These are phyloP conservation scores for Neurospora africana DNA, from an alignment of 495 filamentous ascomycete species.

Conservation along the genomic window DNA sequence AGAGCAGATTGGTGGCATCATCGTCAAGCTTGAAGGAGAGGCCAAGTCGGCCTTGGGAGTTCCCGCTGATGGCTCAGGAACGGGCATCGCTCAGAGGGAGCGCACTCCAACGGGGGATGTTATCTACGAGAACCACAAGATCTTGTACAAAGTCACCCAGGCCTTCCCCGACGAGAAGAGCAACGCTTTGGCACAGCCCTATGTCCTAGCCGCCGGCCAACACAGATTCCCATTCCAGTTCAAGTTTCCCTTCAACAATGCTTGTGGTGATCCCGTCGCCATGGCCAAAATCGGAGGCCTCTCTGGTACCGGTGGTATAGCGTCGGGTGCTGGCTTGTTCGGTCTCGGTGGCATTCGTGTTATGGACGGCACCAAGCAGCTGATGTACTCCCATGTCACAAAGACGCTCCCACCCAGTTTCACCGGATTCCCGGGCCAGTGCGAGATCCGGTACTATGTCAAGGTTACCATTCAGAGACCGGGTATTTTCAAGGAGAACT, in stretches of 20 bases:
- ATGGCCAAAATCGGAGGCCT: slow-evolving; percentile 37
- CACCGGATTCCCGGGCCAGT: slow-evolving; percentile 66
- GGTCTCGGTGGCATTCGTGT: slow-evolving; percentile 34
- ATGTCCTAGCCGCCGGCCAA: slow-evolving; percentile 60
- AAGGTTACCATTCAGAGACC: slow-evolving; percentile 83
- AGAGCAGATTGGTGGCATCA: slow-evolving; percentile 62
- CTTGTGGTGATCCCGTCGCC: slow-evolving; percentile 49
- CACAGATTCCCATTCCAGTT: slow-evolving; percentile 88
- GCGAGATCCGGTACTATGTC: slow-evolving; percentile 85
- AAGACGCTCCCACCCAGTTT: slow-evolving; percentile 82
- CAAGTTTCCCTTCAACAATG: slow-evolving; percentile 90
- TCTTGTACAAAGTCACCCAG: slow-evolving; percentile 65
- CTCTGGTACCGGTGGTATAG: slow-evolving; percentile 26
- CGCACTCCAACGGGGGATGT: slow-evolving; percentile 24
- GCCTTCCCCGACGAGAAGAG: slow-evolving; percentile 58
- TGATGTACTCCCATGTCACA: slow-evolving; percentile 59
- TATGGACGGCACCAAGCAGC: slow-evolving; percentile 41
- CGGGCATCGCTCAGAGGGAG: slow-evolving; percentile 17
- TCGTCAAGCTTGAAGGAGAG: slow-evolving; percentile 92
- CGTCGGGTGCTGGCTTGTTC: slow-evolving; percentile 22
- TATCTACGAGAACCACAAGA: slow-evolving; percentile 45
- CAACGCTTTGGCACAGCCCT: slow-evolving; percentile 48
- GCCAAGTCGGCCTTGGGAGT: slow-evolving; percentile 49
- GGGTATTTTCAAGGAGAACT: slow-evolving; percentile 77
- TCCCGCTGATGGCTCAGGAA: slow-evolving; percentile 13